Evolutionary conservation across 1,139 yeast species (phyloP).

Genomic region (Blastobotrys arbuscula): DNA sequence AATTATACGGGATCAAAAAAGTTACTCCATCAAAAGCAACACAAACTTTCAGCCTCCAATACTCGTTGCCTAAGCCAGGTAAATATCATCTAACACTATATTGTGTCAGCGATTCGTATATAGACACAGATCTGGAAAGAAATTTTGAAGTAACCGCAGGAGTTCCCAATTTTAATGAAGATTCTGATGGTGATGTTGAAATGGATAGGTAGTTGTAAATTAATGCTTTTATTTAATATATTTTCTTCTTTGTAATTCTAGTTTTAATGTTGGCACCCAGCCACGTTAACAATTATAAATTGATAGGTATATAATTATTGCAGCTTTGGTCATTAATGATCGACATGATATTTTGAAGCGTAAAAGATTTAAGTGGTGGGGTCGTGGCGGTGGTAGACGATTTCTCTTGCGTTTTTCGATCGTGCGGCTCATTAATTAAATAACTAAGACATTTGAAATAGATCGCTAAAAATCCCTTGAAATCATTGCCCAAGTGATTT

Average conservation of each 20-base stretch:
- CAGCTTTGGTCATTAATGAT: too few relatives aligned
- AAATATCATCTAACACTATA: slow-evolving; percentile 59
- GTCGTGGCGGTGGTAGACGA: too few relatives aligned
- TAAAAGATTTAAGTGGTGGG: too few relatives aligned
- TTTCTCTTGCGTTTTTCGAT: too few relatives aligned
- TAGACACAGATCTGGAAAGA: slow-evolving; percentile 86
- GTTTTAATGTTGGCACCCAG: not conserved
- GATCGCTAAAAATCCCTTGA: too few relatives aligned
- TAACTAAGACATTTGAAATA: too few relatives aligned
- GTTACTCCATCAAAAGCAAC: slow-evolving; percentile 49
- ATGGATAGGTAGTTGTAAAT: slow-evolving; percentile 13
- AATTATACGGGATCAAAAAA: slow-evolving; percentile 70
- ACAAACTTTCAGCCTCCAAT: slow-evolving; percentile 50
- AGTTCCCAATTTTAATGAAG: too few relatives aligned
- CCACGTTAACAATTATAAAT: too few relatives aligned
- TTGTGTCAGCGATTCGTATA: slow-evolving; percentile 87
- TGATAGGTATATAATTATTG: too few relatives aligned
- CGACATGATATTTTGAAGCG: too few relatives aligned
- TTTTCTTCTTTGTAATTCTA: not conserved
- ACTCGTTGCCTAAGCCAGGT: slow-evolving; percentile 59
- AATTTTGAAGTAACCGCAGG: slow-evolving; percentile 45
- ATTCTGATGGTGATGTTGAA: slow-evolving; percentile 27
- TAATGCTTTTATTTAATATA: not conserved
- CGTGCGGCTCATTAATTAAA: not conserved
- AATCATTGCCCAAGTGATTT: too few relatives aligned